Conservation (phyloP, 1,284 basidiomycete genomes). For the Boletellus dicymbophilus region DNA sequence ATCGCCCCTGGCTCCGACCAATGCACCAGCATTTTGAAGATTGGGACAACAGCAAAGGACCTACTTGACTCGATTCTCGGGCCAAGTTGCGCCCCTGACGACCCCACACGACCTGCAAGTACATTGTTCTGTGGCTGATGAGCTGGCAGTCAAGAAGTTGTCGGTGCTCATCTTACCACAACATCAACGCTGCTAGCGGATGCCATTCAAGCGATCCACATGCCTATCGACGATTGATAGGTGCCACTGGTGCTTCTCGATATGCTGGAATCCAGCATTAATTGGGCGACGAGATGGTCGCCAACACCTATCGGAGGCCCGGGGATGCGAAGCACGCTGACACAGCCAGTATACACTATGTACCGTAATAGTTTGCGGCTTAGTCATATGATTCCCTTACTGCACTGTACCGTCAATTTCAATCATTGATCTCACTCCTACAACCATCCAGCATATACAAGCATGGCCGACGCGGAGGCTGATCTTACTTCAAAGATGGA, state of each 20-base stretch:
- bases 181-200: constrained; percentile 18
- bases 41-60: constrained; percentile 28
- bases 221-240: no score
- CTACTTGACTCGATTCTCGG: constrained; percentile 32
- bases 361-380: no score
- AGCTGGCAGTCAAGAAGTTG: no score
- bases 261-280: no score
- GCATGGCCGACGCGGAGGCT: constrained; percentile 54
- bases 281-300: no score
- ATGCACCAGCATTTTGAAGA: not conserved
- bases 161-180: constrained; percentile 23
- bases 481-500: constrained; percentile 69
- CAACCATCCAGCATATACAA: constrained; percentile 8
- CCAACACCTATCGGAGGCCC: no score
- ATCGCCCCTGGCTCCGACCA: constrained; percentile 30
- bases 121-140: constrained; percentile 29
- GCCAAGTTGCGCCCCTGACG: constrained; percentile 3
- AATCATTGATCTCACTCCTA: constrained; percentile 2
- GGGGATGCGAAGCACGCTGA: no score
- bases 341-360: no score
- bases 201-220: no score
- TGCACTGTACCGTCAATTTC: not conserved
- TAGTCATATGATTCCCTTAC: no score
- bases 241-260: no score
- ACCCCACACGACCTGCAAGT: constrained; percentile 10